Conservation (phyloP, 2,329 filamentous ascomycete genomes). For the Alternaria longipes region DNA sequence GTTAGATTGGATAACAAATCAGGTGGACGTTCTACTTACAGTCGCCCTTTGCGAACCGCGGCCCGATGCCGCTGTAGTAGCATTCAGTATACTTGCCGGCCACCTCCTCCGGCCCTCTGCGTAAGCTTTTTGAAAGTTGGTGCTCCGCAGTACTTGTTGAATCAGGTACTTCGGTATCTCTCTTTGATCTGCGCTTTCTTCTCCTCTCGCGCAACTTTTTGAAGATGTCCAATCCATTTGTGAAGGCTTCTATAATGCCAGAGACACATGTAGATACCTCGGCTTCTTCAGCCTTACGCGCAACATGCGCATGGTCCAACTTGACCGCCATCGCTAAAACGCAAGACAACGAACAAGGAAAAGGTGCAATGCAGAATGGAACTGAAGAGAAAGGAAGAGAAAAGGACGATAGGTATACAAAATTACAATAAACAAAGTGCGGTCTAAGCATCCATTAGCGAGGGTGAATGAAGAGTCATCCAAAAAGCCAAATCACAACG, state of each 20-base stretch:
- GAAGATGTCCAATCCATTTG: constrained; percentile 57
- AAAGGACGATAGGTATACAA: constrained; percentile 22
- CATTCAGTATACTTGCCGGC: constrained; percentile 54
- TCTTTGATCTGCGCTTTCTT: constrained; percentile 42
- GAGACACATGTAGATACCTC: constrained; percentile 50
- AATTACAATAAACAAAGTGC: constrained; percentile 29
- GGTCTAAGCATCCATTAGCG: constrained; percentile 32
- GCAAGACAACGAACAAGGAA: constrained; percentile 22
- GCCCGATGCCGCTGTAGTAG: constrained; percentile 47
- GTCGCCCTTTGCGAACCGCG: constrained; percentile 56
- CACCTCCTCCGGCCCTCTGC: constrained; percentile 55
- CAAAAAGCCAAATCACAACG: constrained; percentile 24
- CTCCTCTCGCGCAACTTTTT: constrained; percentile 52
- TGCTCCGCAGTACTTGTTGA: constrained; percentile 46
- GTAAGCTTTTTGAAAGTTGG: constrained; percentile 52
- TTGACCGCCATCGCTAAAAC: constrained; percentile 37
- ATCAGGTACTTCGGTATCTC: constrained; percentile 29
- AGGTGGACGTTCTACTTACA: constrained; percentile 41
- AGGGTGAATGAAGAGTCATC: constrained; percentile 39
- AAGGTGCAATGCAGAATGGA: constrained; percentile 16
- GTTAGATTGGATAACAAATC: constrained; percentile 5
- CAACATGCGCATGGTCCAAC: constrained; percentile 25
- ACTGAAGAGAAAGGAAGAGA: constrained; percentile 17
- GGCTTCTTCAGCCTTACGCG: constrained; percentile 32
- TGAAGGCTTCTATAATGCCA: constrained; percentile 57